Percentiles rank a stretch among this genome's conserved stretches.
phyloP scores from a whole-genome alignment of 805 yeast species.

The Candida fluviatilis region DNA sequence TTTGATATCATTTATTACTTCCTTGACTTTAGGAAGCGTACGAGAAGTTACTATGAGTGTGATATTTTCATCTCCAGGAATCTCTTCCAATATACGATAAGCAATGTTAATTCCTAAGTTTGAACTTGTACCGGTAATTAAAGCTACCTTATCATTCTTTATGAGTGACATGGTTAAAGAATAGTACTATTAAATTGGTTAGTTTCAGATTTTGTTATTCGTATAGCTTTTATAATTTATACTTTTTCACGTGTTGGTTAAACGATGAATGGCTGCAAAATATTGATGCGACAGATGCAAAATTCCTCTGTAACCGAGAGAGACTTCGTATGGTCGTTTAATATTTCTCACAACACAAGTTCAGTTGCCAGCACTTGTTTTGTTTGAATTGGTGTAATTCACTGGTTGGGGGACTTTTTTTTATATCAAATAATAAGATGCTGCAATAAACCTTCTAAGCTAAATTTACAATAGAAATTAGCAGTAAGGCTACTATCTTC shows the following conservation, averaged over 20 bases:
- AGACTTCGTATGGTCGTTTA: too few relatives aligned
- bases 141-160: conserved; percentile 28
- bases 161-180: conserved; percentile 10
- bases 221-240: not conserved
- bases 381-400: too few relatives aligned
- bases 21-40: conserved; percentile 79
- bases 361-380: too few relatives aligned
- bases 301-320: too few relatives aligned
- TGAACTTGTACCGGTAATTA: conserved; percentile 42
- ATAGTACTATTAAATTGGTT: not conserved
- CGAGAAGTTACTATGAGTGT: conserved; percentile 88
- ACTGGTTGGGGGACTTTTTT: too few relatives aligned
- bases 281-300: too few relatives aligned
- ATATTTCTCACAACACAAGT: too few relatives aligned
- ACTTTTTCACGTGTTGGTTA: not conserved
- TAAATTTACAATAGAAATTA: too few relatives aligned
- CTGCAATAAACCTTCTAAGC: too few relatives aligned
- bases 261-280: not conserved
- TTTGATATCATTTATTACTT: conserved; percentile 59
- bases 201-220: not conserved
- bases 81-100: conserved; percentile 63
- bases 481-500: too few relatives aligned
- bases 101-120: conserved; percentile 87
- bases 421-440: too few relatives aligned
- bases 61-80: conserved; percentile 50